Percentiles rank a stretch among this genome's conserved stretches.
Evolutionary conservation across 1,284 basidiomycete species (phyloP).

Genomic region (Ceratobasidium sp.): DNA sequence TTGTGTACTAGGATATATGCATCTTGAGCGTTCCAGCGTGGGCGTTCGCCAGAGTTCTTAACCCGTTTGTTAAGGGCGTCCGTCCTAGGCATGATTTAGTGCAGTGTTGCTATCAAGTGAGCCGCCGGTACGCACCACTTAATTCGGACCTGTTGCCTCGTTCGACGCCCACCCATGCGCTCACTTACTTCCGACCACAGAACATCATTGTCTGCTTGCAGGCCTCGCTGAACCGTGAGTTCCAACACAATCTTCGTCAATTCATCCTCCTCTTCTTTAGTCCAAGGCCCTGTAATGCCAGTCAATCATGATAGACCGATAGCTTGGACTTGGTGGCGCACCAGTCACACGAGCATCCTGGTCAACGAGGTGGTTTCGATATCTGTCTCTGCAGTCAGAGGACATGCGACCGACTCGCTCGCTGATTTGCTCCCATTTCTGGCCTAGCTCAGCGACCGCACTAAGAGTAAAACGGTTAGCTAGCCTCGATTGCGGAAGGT

Average conservation of each 20-base stretch:
- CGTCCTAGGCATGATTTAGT: constrained; percentile 64
- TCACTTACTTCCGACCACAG: constrained; percentile 83
- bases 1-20: constrained; percentile 83
- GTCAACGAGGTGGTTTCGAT: constrained; percentile 79
- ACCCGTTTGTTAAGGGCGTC: constrained; percentile 77
- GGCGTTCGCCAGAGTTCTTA: constrained; percentile 74
- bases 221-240: constrained; percentile 75
- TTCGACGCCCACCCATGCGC: constrained; percentile 78
- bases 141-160: constrained; percentile 83
- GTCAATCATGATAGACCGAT: not conserved
- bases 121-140: constrained; percentile 70
- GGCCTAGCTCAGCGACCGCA: constrained; percentile 75
- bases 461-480: constrained; percentile 55
- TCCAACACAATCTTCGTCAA: constrained; percentile 77
- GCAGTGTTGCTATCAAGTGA: constrained; percentile 1
- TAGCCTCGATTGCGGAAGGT: no score
- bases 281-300: constrained; percentile 68
- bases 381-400: constrained; percentile 85
- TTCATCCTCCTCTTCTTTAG: constrained; percentile 77
- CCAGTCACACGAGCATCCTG: constrained; percentile 68
- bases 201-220: constrained; percentile 77
- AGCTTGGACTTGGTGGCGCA: constrained; percentile 52
- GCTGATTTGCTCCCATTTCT: constrained; percentile 82
- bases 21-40: constrained; percentile 80
- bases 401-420: constrained; percentile 75